These are phyloP conservation scores for Parachlorella kessleri DNA, from an alignment of 139 green algal genomes.

Conservation along the genomic window DNA sequence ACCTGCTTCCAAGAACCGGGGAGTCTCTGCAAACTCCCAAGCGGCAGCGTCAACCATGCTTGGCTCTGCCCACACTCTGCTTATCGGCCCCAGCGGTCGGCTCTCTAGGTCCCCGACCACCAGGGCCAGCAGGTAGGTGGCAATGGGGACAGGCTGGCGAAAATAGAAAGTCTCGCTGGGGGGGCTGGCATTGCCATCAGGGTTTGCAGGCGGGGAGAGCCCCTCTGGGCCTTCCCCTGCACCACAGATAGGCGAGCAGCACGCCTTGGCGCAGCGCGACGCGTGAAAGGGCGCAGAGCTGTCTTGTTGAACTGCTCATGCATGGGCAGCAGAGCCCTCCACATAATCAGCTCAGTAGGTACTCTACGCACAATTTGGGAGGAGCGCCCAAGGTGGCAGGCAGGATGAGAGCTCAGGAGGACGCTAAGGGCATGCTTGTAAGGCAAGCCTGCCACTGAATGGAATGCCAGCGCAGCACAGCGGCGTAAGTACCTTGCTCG, in stretches of 20 bases:
- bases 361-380: background rate
- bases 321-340: background rate
- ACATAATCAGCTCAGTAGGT: background rate
- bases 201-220: background rate
- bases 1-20: slow-evolving; percentile 67
- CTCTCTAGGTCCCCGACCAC: slow-evolving; percentile 82
- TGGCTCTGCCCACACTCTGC: slow-evolving; percentile 78
- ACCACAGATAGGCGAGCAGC: background rate
- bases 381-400: too few species aligned
- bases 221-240: background rate
- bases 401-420: too few species aligned
- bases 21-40: slow-evolving; percentile 90
- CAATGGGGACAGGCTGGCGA: slow-evolving; percentile 66
- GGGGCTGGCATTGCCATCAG: background rate
- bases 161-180: slow-evolving; percentile 31
- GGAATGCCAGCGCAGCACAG: background rate
- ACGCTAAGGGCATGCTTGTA: background rate
- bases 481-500: background rate
- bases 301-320: background rate
- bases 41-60: slow-evolving; percentile 79
- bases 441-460: background rate
- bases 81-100: slow-evolving; percentile 55
- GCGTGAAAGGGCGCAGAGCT: background rate
- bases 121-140: slow-evolving; percentile 93
- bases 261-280: background rate